Percentiles rank a stretch among this genome's conserved stretches.
Conservation (phyloP, 2,329 filamentous ascomycete genomes). For the Rutstroemia sp. region DNA sequence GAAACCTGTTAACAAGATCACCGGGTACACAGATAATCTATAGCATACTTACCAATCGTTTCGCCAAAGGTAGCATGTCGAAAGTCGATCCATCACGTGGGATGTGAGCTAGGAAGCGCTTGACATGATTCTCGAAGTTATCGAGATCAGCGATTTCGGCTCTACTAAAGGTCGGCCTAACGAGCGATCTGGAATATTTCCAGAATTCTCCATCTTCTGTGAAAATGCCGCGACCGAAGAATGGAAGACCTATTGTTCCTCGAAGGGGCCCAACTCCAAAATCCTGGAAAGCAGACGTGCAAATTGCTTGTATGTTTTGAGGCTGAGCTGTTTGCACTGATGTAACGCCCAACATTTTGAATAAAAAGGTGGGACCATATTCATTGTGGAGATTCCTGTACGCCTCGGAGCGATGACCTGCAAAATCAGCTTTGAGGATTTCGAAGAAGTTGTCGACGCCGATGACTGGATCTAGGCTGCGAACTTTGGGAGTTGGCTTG, state of each 20-base stretch:
- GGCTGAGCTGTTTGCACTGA: conserved; percentile 37
- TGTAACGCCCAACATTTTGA: not conserved
- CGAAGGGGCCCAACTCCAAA: conserved; percentile 40
- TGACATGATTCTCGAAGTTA: not conserved
- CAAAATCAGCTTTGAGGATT: too few relatives aligned
- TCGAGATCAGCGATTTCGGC: conserved; percentile 1
- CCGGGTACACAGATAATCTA: not conserved
- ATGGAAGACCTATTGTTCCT: conserved; percentile 32
- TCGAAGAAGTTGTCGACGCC: too few relatives aligned
- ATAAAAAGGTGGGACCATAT: not conserved
- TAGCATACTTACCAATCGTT: not conserved
- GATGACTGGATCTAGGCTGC: too few relatives aligned
- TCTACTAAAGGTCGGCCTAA: conserved; percentile 1
- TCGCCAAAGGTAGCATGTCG: not conserved
- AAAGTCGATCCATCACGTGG: not conserved
- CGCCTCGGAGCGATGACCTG: too few relatives aligned
- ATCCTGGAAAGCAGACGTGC: conserved; percentile 47
- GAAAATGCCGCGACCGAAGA: not conserved
- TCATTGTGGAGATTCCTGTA: not conserved
- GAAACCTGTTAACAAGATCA: not conserved
- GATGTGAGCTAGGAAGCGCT: not conserved
- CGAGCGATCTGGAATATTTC: conserved; percentile 2
- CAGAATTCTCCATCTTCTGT: conserved; percentile 2
- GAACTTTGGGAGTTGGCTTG: too few relatives aligned
- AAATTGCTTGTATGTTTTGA: conserved; percentile 46